These are phyloP conservation scores for Mycena capillaripes DNA, from an alignment of 768 basidiomycete genomes.

Conservation along the genomic window DNA sequence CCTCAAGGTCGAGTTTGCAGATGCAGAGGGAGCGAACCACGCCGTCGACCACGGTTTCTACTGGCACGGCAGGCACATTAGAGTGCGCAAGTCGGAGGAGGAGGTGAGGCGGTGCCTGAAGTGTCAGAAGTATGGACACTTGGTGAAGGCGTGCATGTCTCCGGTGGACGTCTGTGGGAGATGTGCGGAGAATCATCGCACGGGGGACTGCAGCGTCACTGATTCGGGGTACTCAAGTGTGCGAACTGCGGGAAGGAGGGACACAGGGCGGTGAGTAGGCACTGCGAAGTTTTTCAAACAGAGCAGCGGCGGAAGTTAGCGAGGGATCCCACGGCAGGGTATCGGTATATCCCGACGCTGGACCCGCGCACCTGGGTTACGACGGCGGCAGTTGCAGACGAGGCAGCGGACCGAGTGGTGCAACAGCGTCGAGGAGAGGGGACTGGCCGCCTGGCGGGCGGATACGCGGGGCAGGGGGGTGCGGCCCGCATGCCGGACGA, in stretches of 20 bases:
- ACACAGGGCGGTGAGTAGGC: too few relatives aligned
- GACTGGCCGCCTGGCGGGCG: not conserved
- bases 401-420: not conserved
- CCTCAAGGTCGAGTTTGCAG: not conserved
- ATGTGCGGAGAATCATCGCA: too few relatives aligned
- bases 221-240: too few relatives aligned
- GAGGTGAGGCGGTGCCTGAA: not conserved
- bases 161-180: not conserved
- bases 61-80: not conserved
- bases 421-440: not conserved
- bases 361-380: not conserved
- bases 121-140: slow-evolving; percentile 1
- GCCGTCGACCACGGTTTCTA: not conserved
- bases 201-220: too few relatives aligned
- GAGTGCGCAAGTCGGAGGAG: not conserved
- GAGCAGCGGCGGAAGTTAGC: too few relatives aligned
- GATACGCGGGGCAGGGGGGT: not conserved
- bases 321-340: not conserved
- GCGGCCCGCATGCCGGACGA: not conserved
- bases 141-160: not conserved
- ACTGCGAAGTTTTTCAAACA: too few relatives aligned
- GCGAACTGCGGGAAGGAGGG: too few relatives aligned
- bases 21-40: not conserved
- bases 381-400: not conserved
- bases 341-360: not conserved